Base-by-base conservation (phyloP, 2,329 filamentous ascomycete genomes). In the Phialemonium atrogriseum region DNA sequence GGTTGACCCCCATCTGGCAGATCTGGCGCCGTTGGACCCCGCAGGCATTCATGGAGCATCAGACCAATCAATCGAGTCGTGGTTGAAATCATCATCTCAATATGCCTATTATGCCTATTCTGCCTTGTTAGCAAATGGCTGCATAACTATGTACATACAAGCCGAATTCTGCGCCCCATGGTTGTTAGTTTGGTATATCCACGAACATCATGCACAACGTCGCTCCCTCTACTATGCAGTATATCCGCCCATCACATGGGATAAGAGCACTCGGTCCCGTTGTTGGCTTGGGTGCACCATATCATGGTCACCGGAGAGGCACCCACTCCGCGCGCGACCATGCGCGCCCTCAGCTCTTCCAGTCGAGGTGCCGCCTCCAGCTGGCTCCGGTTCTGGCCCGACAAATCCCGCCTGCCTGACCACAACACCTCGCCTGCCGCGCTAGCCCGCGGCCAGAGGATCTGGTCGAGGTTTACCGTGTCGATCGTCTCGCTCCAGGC, bases 401-500 rank as follows among this genome's bases (percentile, higher is more conserved):
- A 68, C 10, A 40, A 22, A 49, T 88, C 82, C 37, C 71, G 70
- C 33, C 69, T 59, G 31, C 84, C 84, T 24, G 76, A 83, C 86
- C 86, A 94, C 27, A 89, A 66, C 1, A 88, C 76, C 59, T 93
- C 86, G 16, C 72, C 83, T 1, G 79, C 82, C 0, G 83, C 84
- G 31, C 70, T 72, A 2, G 74, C 76, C 5, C 86, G 69, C 7
- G 86, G 85, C 86, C 85, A 94, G 7, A 89, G 59, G 54, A 84
- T 75, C 21, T 62, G 62, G 58, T 94, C 84, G 10, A 94, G 53
- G 51, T 80, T 87, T n/a, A 75, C 60, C 4, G 73, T 59, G 55
- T 94, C 87, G 39, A 72, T 68, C n/a, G 80, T 80, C 60, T 94
- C 87, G 41, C 71, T 73, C 85, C 85, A 94, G 36, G 86, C 72